phyloP scores from a whole-genome alignment of 768 basidiomycete species.

The Erythrobasidium yunnanense region DNA sequence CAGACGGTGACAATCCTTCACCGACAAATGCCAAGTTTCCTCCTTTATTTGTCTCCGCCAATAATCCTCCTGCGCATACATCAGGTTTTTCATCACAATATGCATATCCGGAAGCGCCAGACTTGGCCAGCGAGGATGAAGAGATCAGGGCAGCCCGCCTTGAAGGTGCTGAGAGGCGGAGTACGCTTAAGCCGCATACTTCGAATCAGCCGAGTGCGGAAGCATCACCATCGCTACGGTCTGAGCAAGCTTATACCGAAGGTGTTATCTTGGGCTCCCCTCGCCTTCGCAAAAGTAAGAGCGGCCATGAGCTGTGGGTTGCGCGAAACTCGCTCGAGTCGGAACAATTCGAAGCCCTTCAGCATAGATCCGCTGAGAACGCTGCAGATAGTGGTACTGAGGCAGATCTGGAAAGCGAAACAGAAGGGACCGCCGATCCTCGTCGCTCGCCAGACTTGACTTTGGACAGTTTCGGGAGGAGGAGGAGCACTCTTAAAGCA shows the following conservation, averaged over 20 bases:
- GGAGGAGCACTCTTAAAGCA: slow-evolving; percentile 1
- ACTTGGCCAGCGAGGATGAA: background rate
- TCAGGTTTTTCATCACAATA: too few species aligned
- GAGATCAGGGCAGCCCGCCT: background rate
- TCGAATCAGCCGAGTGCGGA: too few species aligned
- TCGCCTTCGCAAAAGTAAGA: too few species aligned
- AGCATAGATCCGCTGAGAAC: background rate
- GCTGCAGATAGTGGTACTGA: background rate
- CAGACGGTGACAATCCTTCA: background rate
- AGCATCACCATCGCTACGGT: too few species aligned
- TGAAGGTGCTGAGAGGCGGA: background rate
- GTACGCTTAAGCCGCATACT: background rate
- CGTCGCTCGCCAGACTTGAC: background rate
- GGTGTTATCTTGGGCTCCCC: too few species aligned
- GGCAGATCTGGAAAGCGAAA: slow-evolving; percentile 2
- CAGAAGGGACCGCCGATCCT: background rate
- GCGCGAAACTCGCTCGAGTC: background rate
- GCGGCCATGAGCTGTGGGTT: background rate
- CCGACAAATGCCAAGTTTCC: background rate
- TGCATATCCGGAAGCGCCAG: too few species aligned
- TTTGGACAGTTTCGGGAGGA: background rate
- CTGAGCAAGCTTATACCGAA: too few species aligned
- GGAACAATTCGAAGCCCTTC: background rate
- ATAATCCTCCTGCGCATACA: too few species aligned
- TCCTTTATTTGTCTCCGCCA: background rate